Evolutionary conservation across 2,329 filamentous ascomycete genomes (phyloP).

Genomic region (Curvularia spicifera): DNA sequence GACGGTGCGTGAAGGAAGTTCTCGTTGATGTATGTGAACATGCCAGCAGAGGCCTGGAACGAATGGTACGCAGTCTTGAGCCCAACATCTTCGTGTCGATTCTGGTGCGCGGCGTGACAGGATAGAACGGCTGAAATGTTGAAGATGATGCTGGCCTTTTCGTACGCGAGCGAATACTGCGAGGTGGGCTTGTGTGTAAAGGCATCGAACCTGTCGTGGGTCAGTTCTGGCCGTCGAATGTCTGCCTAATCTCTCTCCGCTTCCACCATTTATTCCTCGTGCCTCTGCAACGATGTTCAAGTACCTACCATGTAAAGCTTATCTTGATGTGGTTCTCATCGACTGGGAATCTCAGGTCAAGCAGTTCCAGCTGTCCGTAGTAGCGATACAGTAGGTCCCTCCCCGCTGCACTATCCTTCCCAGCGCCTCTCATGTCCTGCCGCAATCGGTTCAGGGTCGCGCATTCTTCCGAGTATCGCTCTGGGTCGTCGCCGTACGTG

Average conservation of each 20-base stretch:
- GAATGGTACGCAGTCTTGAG: conserved; percentile 98
- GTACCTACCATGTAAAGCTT: conserved; percentile 87
- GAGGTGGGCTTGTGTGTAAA: conserved; percentile 98
- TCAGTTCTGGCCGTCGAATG: conserved; percentile 25
- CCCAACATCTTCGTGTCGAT: conserved; percentile 87
- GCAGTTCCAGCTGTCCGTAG: conserved; percentile 93
- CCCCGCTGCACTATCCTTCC: conserved; percentile 93
- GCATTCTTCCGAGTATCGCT: conserved; percentile 95
- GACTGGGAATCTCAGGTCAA: conserved; percentile 93
- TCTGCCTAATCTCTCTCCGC: neutral
- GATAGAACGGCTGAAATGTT: conserved; percentile 98
- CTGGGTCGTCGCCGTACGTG: conserved; percentile 95
- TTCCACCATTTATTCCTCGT: neutral
- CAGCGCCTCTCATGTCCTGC: conserved; percentile 97
- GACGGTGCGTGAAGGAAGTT: conserved; percentile 98
- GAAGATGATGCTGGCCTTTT: conserved; percentile 99
- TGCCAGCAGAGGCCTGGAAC: conserved; percentile 96
- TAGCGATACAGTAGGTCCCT: conserved; percentile 94
- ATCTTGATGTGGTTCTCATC: conserved; percentile 99
- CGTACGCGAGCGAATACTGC: conserved; percentile 95
- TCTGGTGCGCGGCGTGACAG: conserved; percentile 92
- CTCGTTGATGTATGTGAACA: conserved; percentile 99
- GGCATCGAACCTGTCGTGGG: conserved; percentile 84
- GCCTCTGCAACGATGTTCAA: neutral
- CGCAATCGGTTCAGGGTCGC: conserved; percentile 89